Evolutionary conservation across 2,329 filamentous ascomycete genomes (phyloP).

Genomic region (Aspergillus vadensis): DNA sequence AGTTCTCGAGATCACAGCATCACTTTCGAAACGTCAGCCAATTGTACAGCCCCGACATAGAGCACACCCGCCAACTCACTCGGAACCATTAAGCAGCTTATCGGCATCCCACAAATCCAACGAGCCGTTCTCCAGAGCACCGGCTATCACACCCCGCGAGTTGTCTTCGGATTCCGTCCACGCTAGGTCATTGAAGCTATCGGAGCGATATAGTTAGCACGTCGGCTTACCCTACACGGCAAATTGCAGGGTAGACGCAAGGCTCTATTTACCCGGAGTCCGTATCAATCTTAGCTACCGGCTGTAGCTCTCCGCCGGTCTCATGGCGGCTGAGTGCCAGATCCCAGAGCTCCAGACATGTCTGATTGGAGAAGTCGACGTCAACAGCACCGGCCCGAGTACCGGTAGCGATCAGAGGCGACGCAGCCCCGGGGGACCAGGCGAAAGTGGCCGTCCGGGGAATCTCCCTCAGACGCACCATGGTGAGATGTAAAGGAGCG

Average conservation of each 20-base stretch:
- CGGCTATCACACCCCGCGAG: conserved; percentile 86
- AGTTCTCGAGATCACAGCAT: conserved; percentile 82
- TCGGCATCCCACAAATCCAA: conserved; percentile 92
- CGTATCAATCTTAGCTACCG: conserved; percentile 77
- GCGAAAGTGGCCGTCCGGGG: conserved; percentile 95
- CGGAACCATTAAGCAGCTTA: conserved; percentile 58
- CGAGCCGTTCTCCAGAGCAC: conserved; percentile 90
- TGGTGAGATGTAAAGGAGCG: conserved; percentile 49
- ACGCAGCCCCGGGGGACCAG: conserved; percentile 81
- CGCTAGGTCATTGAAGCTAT: conserved; percentile 93
- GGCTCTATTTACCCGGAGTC: conserved; percentile 71
- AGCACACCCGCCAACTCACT: conserved; percentile 40
- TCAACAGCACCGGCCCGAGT: conserved; percentile 94
- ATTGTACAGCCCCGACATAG: background rate
- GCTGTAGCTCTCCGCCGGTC: conserved; percentile 79
- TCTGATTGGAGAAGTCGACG: conserved; percentile 96
- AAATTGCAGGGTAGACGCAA: background rate
- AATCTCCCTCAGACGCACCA: conserved; percentile 97
- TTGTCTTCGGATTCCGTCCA: conserved; percentile 84
- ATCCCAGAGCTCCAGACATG: conserved; percentile 95
- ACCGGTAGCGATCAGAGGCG: conserved; percentile 85
- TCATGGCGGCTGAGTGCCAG: conserved; percentile 76
- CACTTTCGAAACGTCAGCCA: conserved; percentile 44
- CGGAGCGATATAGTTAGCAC: conserved; percentile 26
- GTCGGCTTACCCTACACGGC: background rate